Base-by-base conservation (phyloP, 2,329 filamentous ascomycete genomes). In the Hymenoscyphus occultus region DNA sequence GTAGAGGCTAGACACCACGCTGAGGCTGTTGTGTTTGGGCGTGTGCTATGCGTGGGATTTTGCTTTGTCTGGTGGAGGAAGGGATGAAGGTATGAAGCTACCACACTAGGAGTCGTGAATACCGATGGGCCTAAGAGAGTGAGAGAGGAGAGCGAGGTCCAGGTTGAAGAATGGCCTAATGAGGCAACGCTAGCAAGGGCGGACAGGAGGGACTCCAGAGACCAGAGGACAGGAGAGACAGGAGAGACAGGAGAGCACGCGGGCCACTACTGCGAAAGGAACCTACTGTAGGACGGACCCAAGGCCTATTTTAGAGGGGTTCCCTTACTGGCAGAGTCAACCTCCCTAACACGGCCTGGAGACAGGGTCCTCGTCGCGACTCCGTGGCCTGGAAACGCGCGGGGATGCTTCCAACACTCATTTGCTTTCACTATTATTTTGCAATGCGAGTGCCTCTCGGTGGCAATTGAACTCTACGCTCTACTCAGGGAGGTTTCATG, bases 131-230 rank as follows among this genome's bases (percentile, higher is more conserved):
- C 42, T 22, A 54, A 22, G 48, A 19, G 22, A 28, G 48, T 12
- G 48, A n/a, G n/a, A 51, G 22, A 12, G 14, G 40, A 39, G 64
- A 54, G 56, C 31, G 56, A 59, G 56, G 60, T 59, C 60, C 56
- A 51, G 39, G 59, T 59, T 48, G 54, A 40, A 42, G 39, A 65
- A 65, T 61, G 51, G 61, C 58, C 61, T 60, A 64, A 64, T 61
- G 51, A 54, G 59, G 60, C 32, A 45, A 59, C 64, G 64, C 64
- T 65, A 65, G 60, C 56, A 65, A 45, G 64, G 64, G 35, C 19
- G 39, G 39, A 28, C 19, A 48, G 39, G 39, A 40, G 39, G 7
- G 31, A 22, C 57, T 40, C 42, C 39, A 39, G 32, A 5, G 32
- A 42, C 58, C 28, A 28, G 48, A 13, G 9, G 31, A 45, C 45